Evolutionary conservation across 441 rosid genomes (phyloP).

Genomic region (Gossypium lobatum): DNA sequence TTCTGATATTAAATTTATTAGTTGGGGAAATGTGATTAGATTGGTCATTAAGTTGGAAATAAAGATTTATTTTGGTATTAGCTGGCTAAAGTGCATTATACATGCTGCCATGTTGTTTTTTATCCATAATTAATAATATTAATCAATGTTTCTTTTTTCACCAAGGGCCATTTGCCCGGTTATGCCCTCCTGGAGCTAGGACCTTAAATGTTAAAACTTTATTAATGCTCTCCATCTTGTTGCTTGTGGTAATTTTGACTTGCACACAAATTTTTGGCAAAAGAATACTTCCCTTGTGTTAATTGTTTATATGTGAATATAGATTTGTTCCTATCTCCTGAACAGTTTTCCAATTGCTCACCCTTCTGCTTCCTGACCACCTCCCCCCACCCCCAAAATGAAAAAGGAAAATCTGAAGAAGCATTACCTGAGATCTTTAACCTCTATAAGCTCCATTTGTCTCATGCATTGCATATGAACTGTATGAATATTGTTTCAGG

Average conservation of each 20-base stretch:
- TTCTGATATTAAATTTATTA: neutral
- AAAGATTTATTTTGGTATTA: neutral
- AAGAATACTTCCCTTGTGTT: neutral
- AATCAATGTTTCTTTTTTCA: neutral
- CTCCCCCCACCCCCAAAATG: neutral
- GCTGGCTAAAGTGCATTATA: neutral
- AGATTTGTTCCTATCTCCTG: too few species aligned
- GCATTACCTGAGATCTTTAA: neutral
- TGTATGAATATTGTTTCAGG: constrained; percentile 32
- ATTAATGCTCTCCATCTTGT: neutral
- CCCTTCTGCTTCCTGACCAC: neutral
- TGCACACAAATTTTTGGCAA: neutral
- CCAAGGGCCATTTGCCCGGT: neutral
- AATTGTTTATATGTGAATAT: neutral
- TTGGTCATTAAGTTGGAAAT: neutral
- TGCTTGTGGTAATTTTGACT: neutral
- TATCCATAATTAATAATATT: neutral
- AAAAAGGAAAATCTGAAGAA: neutral
- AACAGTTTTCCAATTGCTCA: neutral
- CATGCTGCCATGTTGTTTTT: neutral
- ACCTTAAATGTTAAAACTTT: neutral
- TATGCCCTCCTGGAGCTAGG: neutral
- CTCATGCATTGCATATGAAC: neutral
- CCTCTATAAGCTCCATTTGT: neutral
- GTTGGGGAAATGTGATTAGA: neutral